A percentile compares a stretch with the other conserved stretches of the same genome.
Evolutionary conservation across 495 filamentous ascomycete genomes (phyloP).

Genomic region (Hypoxylon fragiforme): DNA sequence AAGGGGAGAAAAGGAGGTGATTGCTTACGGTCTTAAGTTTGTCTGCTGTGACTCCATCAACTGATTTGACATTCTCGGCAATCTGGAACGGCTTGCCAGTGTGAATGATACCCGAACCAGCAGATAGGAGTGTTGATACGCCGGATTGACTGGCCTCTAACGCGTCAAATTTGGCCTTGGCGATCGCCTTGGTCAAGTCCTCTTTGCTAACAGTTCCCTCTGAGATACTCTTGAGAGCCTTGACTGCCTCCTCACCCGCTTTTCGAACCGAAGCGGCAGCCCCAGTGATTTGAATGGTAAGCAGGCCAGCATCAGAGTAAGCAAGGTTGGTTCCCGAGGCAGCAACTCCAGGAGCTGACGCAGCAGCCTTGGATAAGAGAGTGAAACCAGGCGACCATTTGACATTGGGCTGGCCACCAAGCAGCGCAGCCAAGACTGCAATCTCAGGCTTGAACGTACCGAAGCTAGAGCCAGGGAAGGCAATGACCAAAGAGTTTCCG

Average conservation of each 20-base stretch:
- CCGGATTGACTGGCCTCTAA: conserved; percentile 82
- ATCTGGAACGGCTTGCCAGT: conserved; percentile 85
- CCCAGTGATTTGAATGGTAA: conserved; percentile 79
- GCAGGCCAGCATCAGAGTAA: conserved; percentile 93
- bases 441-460: conserved; percentile 84
- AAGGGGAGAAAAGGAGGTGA: neutral
- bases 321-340: conserved; percentile 73
- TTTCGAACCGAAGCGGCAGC: conserved; percentile 64
- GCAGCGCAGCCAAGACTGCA: conserved; percentile 82
- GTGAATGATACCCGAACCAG: conserved; percentile 64
- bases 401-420: conserved; percentile 87
- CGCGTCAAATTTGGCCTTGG: conserved; percentile 90
- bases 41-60: conserved; percentile 79
- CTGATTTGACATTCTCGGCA: conserved; percentile 73
- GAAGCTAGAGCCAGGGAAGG: conserved; percentile 86
- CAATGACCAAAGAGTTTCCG: conserved; percentile 80
- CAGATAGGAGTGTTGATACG: conserved; percentile 49
- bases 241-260: conserved; percentile 66
- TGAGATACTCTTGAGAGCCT: conserved; percentile 77
- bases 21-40: conserved; percentile 82
- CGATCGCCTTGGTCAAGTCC: conserved; percentile 86
- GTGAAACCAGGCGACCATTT: conserved; percentile 97
- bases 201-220: conserved; percentile 76
- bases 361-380: conserved; percentile 75
- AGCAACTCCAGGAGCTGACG: conserved; percentile 64